phyloP scores from a whole-genome alignment of 768 basidiomycete genomes.

The Termitomyces sp. region DNA sequence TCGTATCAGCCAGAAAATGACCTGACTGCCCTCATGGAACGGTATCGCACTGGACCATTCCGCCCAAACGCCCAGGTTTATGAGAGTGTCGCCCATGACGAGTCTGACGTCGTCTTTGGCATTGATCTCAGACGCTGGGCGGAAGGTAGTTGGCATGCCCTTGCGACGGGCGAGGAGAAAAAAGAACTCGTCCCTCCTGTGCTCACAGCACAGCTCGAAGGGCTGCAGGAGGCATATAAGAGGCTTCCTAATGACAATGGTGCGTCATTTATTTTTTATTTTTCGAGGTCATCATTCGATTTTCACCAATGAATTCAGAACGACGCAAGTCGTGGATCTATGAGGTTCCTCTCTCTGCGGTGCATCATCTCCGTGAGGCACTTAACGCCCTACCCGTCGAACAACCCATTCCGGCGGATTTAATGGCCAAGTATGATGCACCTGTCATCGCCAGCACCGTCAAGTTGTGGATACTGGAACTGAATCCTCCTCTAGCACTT shows the following conservation, averaged over 20 bases:
- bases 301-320: constrained; percentile 36
- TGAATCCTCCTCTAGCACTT: constrained; percentile 78
- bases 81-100: constrained; percentile 78
- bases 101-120: constrained; percentile 84
- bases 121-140: constrained; percentile 91
- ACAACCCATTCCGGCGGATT: constrained; percentile 45
- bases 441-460: constrained; percentile 81
- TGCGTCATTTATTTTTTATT: constrained; percentile 24
- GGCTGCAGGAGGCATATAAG: constrained; percentile 57
- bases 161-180: constrained; percentile 50
- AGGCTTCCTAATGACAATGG: constrained; percentile 59
- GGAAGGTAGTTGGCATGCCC: constrained; percentile 68
- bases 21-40: constrained; percentile 82
- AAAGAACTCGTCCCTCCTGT: constrained; percentile 70
- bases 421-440: constrained; percentile 67
- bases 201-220: constrained; percentile 58
- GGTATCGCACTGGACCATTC: constrained; percentile 92
- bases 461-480: constrained; percentile 90
- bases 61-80: constrained; percentile 81
- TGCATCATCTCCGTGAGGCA: constrained; percentile 82
- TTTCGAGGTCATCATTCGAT: background rate
- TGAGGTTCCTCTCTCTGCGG: constrained; percentile 78
- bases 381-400: constrained; percentile 69
- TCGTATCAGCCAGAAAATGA: constrained; percentile 88
- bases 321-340: constrained; percentile 93